Conservation (phyloP, 2,329 filamentous ascomycete genomes). For the Cladorrhinum sp. region DNA sequence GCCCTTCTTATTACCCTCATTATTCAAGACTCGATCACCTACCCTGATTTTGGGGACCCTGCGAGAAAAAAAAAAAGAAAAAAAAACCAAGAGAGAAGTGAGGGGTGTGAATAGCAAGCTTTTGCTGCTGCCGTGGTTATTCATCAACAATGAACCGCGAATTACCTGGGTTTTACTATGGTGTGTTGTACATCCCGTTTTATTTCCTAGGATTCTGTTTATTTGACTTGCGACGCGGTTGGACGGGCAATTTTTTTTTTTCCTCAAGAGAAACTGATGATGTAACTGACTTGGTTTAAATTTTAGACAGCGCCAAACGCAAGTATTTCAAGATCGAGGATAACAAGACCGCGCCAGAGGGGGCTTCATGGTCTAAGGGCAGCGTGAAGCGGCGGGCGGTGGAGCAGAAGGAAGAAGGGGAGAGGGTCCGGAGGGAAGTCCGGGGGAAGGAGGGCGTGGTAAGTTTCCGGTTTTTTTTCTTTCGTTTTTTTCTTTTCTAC, state of each 20-base stretch:
- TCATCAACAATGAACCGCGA: background rate
- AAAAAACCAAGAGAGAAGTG: background rate
- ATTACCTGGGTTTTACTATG: conserved; percentile 5
- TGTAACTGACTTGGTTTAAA: background rate
- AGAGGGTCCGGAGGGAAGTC: background rate
- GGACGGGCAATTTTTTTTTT: too few relatives aligned
- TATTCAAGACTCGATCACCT: too few relatives aligned
- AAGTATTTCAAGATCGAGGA: conserved; percentile 68
- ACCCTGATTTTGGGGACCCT: too few relatives aligned
- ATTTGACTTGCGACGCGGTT: too few relatives aligned
- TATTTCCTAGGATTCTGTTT: background rate
- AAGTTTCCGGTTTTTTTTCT: background rate
- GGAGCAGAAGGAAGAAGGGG: conserved; percentile 3
- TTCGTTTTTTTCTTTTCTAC: background rate
- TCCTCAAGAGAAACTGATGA: too few relatives aligned
- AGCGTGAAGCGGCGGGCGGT: conserved; percentile 22
- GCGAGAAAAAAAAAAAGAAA: background rate
- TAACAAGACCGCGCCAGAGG: conserved; percentile 44
- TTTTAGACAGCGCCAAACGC: conserved; percentile 52
- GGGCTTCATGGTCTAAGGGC: conserved; percentile 15
- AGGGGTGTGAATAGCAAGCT: background rate
- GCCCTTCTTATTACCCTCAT: too few relatives aligned
- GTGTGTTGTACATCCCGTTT: conserved; percentile 1
- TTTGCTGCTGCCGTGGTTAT: background rate
- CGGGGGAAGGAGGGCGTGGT: background rate